Evolutionary conservation across 257 asterid genomes (phyloP).

Genomic region (Ilex aquifolium): DNA sequence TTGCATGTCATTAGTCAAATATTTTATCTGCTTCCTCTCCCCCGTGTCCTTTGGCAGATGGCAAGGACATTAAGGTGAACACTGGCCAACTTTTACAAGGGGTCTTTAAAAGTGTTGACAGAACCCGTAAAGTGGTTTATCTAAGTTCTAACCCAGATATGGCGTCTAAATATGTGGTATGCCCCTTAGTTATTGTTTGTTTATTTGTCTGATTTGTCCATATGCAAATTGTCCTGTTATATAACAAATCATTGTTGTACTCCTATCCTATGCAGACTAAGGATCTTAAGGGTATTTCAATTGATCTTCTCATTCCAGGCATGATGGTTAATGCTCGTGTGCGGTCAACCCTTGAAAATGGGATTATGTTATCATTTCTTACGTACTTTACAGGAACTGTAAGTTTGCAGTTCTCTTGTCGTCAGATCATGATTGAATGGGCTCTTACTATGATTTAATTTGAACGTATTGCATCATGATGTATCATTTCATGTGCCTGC

Average conservation of each 20-base stretch:
- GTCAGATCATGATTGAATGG: conserved; percentile 5
- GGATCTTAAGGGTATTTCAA: conserved; percentile 87
- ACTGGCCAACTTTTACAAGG: conserved; percentile 74
- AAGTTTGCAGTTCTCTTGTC: conserved; percentile 29
- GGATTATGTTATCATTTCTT: conserved; percentile 81
- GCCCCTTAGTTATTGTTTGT: conserved; percentile 16
- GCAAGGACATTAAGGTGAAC: conserved; percentile 33
- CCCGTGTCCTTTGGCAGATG: conserved; percentile 26
- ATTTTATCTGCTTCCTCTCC: no score
- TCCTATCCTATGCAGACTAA: conserved; percentile 52
- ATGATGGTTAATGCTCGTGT: conserved; percentile 97
- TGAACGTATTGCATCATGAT: not conserved
- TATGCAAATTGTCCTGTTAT: conserved; percentile 11
- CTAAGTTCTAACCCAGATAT: conserved; percentile 60
- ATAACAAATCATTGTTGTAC: conserved; percentile 16
- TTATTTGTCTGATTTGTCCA: not conserved
- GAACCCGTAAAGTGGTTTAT: conserved; percentile 67
- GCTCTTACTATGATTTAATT: conserved; percentile 8
- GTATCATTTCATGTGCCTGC: conserved; percentile 18
- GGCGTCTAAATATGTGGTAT: conserved; percentile 77
- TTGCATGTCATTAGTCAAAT: no score
- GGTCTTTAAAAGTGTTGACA: conserved; percentile 69
- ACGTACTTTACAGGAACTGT: conserved; percentile 96
- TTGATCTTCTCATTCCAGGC: conserved; percentile 96
- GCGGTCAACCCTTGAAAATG: conserved; percentile 79